Base-by-base conservation (phyloP, 805 yeast species). In the Yamadazyma phyllophila region DNA sequence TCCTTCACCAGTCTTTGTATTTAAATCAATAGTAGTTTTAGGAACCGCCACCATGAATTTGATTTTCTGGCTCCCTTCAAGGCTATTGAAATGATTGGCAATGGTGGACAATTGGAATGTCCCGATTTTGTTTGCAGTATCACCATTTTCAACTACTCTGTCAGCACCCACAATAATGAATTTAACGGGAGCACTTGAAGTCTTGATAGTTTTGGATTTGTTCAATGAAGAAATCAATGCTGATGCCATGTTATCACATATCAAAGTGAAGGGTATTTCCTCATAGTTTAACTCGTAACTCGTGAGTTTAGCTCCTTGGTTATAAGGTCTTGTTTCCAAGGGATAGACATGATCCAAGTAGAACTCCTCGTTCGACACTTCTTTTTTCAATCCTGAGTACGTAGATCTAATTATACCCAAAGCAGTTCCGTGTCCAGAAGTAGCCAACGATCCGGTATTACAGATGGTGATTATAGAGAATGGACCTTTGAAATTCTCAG, bases 361-460 rank as follows among this genome's bases (percentile, higher is more conserved):
- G 36, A 81, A 78, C 0, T 68, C 58, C 30, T 45, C 45, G 26
- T 62, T 64, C 8, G 55, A 54, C 1, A 61, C 46, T 8, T 48
- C 47, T 39, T 61, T 49, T 1, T 80, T 62, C 49, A 71, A 72
- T 65, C 43, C 61, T 58, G 76, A 76, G 78, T 50, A 56, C 2
- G 87, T 71, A 0, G 96, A 81, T 53, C 98, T 79, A 33, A 92
- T 81, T 17, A 94, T 88, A 11, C 99, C 98, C 26, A 92, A 73
- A 0, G 98, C 98, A 4, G 99, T 92, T 26, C 99, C 99, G 61
- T 90, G 92, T 2, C 98, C 98, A 3, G 98, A 88, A 1, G 99
- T 92, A 1, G 99, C 99, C 48, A 92, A 72, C 0, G 97, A 88
- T 0, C 99, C 99, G 0, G 99, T 92, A 66, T 92, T 92, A 66